These are phyloP conservation scores for Bipolaris bicolor DNA, from an alignment of 2,329 filamentous ascomycete genomes.

Conservation along the genomic window DNA sequence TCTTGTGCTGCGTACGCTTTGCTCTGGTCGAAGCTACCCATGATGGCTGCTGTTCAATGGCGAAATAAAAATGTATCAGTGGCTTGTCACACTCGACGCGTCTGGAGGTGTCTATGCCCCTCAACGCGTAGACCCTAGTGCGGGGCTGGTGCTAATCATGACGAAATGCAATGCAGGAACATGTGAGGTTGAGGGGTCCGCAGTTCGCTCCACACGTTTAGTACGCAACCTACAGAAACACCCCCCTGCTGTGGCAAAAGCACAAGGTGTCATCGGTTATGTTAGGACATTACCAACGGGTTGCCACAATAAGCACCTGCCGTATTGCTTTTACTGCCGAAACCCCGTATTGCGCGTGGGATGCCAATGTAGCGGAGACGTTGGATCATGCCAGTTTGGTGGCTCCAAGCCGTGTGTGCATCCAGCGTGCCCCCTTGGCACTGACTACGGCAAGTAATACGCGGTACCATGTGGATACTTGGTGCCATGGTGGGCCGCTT, in stretches of 20 bases:
- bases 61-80: conserved; percentile 16
- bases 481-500: conserved; percentile 20
- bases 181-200: conserved; percentile 12
- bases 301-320: not conserved
- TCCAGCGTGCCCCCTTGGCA: conserved; percentile 13
- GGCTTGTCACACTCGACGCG: conserved; percentile 28
- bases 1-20: conserved; percentile 58
- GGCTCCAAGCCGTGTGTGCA: conserved; percentile 22
- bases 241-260: conserved; percentile 11
- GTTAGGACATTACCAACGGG: conserved; percentile 21
- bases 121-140: conserved; percentile 38
- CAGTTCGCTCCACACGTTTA: conserved; percentile 8
- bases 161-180: conserved; percentile 28
- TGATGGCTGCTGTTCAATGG: conserved; percentile 25
- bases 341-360: conserved; percentile 15
- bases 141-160: conserved; percentile 32
- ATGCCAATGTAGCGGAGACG: conserved; percentile 27
- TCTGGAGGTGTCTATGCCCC: conserved; percentile 22
- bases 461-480: conserved; percentile 25
- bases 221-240: conserved; percentile 1
- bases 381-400: conserved; percentile 22
- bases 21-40: conserved; percentile 47
- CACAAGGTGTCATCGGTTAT: conserved; percentile 33
- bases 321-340: conserved; percentile 7
- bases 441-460: conserved; percentile 19